Conservation (phyloP, 2,329 filamentous ascomycete genomes). For the Phoma sp. region DNA sequence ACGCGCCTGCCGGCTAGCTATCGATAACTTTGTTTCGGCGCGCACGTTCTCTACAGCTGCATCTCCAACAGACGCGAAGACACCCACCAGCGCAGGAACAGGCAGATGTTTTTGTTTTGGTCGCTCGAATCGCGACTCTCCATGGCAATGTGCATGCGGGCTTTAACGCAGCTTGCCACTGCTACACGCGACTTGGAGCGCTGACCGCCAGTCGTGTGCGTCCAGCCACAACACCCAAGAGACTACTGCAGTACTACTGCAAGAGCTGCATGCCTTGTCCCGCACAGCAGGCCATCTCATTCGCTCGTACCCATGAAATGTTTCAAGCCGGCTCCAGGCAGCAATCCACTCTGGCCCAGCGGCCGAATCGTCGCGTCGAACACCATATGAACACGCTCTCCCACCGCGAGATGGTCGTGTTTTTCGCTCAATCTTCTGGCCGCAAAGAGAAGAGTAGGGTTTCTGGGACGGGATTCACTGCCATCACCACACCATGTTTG, state of each 20-base stretch:
- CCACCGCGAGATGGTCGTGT: slow-evolving; percentile 52
- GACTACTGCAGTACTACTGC: slow-evolving; percentile 40
- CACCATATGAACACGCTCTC: slow-evolving; percentile 47
- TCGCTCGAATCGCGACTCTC: slow-evolving; percentile 39
- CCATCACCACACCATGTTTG: slow-evolving; percentile 34
- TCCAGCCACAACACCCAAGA: slow-evolving; percentile 36
- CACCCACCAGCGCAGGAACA: slow-evolving; percentile 25
- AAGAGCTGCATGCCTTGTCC: slow-evolving; percentile 31
- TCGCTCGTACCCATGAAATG: slow-evolving; percentile 32
- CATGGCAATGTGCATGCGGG: slow-evolving; percentile 22
- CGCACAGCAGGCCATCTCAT: slow-evolving; percentile 24
- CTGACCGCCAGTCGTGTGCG: slow-evolving; percentile 37
- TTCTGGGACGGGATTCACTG: slow-evolving; percentile 20
- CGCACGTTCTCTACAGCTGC: slow-evolving; percentile 10
- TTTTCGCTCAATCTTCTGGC: slow-evolving; percentile 44
- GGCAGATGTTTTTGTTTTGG: slow-evolving; percentile 34
- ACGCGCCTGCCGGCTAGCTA: slow-evolving; percentile 25
- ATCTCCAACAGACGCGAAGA: slow-evolving; percentile 29
- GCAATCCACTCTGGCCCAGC: slow-evolving; percentile 30
- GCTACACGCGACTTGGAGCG: slow-evolving; percentile 23
- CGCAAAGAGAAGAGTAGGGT: slow-evolving; percentile 34
- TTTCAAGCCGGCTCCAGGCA: slow-evolving; percentile 38
- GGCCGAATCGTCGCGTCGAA: slow-evolving; percentile 49
- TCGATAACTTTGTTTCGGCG: slow-evolving; percentile 25
- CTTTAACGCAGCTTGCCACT: slow-evolving; percentile 23